Evolutionary conservation across 805 yeast genomes (phyloP), one percentile per base, ranked within the genome.

Genomic region (Metschnikowia koreensis): DNA sequence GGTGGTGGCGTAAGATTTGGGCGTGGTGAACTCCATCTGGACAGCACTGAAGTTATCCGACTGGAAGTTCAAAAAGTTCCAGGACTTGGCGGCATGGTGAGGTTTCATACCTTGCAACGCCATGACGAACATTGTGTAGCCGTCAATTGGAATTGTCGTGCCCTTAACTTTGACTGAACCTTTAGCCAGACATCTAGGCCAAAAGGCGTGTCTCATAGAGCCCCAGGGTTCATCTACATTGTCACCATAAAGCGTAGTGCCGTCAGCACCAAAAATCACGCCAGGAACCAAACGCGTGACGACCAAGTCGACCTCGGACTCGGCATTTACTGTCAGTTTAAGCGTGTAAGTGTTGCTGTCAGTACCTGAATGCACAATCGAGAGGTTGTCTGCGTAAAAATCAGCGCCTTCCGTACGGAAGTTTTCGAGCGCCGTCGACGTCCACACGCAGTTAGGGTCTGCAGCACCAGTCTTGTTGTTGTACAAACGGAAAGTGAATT

Each of bases 41-140:
- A 91, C 84, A 10, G 89, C 96, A 36, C 93, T 77, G 60, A 80
- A 76, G 38, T 83, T 74, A 47, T 83, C 79, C 16, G 94, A 86
- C 66, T 89, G 97, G 79, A 88, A 93, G 71, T 89, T 87, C 56
- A 89, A 71, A 67, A 94, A 94, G 72, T 93, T 94, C 99, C 99
- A 94, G 22, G 90, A 73, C 55, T 96, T 89, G 51, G 99, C 99
- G 36, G 97, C 97, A 71, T 94, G 99, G 70, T 94, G 97, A 8
- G 99, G 99, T 71, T 94, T 94, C 98, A 94, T 92, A 55, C 98
- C 98, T 75, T 94, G 99, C 60, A 90, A 74, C 7, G 99, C 99
- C 93, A 89, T 86, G 48, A 93, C 97, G 66, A 84, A 92, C 96
- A 94, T 87, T 46, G 90, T 70, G 50, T 63, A 67, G 38, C 82